A percentile compares a stretch with the other conserved stretches of the same genome.
phyloP scores from a whole-genome alignment of 176 grass and related monocot species.

The Oryza nivara region DNA sequence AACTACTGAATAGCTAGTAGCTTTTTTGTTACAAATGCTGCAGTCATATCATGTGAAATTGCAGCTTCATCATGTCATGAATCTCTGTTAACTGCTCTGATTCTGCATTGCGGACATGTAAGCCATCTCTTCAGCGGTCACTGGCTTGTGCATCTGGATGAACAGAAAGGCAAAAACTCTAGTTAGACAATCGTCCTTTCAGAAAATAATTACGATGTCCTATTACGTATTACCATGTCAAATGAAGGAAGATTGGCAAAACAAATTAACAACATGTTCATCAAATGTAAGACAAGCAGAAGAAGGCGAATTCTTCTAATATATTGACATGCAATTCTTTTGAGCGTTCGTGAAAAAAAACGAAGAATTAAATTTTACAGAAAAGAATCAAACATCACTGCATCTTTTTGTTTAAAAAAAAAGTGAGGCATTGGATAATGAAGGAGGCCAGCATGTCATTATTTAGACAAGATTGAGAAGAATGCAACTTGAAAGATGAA shows the following conservation, averaged over 20 bases:
- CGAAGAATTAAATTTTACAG: slow-evolving; percentile 5
- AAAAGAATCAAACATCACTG: background rate
- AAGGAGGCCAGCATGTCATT: background rate
- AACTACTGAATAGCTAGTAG: background rate
- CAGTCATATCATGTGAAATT: background rate
- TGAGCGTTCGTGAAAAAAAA: no score
- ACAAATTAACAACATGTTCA: slow-evolving; percentile 8
- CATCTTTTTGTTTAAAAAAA: background rate
- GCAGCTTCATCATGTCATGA: background rate
- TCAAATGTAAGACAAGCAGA: slow-evolving; percentile 15
- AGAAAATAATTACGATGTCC: slow-evolving; percentile 19
- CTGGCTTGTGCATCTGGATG: slow-evolving; percentile 83
- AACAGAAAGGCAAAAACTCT: slow-evolving; percentile 24
- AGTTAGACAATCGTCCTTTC: slow-evolving; percentile 28
- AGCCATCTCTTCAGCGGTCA: slow-evolving; percentile 68
- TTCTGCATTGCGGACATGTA: slow-evolving; percentile 47
- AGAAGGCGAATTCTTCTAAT: background rate
- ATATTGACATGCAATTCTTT: no score
- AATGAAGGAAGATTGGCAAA: slow-evolving; percentile 1
- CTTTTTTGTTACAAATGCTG: no score
- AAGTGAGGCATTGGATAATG: background rate
- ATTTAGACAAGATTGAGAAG: background rate
- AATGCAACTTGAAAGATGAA: background rate
- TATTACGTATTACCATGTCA: background rate
- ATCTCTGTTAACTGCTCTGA: slow-evolving; percentile 42